Percentiles rank a stretch among this genome's conserved stretches.
These are phyloP conservation scores for Fusarium sacchari DNA, from an alignment of 2,329 filamentous ascomycete genomes.

Conservation along the genomic window DNA sequence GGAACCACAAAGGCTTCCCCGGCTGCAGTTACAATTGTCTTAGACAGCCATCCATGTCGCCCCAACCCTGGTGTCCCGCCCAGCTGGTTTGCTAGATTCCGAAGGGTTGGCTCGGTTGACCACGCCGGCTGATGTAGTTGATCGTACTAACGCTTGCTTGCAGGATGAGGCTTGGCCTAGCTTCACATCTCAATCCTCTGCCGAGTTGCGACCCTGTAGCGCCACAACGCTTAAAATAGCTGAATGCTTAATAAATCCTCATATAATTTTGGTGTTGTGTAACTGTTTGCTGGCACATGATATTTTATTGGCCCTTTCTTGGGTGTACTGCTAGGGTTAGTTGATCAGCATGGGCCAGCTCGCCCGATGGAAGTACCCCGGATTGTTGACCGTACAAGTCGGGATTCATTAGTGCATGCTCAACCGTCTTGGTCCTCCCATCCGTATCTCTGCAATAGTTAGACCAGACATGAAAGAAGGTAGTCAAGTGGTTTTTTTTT, in stretches of 20 bases:
- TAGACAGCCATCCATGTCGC: conserved; percentile 19
- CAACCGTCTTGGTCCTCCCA: background rate
- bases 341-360: background rate
- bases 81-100: conserved; percentile 39
- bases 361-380: background rate
- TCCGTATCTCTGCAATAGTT: background rate
- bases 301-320: background rate
- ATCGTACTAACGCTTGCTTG: conserved; percentile 30
- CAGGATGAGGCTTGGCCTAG: conserved; percentile 23
- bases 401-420: background rate
- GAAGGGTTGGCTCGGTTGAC: conserved; percentile 39
- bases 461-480: background rate
- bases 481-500: background rate
- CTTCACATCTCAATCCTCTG: conserved; percentile 22
- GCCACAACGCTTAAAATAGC: conserved; percentile 27
- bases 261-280: background rate
- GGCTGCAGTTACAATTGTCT: conserved; percentile 19
- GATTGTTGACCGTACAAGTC: background rate
- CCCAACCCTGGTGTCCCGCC: conserved; percentile 24
- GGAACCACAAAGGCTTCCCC: conserved; percentile 34
- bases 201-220: conserved; percentile 4
- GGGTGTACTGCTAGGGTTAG: background rate
- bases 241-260: background rate
- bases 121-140: conserved; percentile 18
- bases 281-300: background rate